Base-by-base conservation (phyloP, 177 flowering plant genomes). In the Vitis hybrid region DNA sequence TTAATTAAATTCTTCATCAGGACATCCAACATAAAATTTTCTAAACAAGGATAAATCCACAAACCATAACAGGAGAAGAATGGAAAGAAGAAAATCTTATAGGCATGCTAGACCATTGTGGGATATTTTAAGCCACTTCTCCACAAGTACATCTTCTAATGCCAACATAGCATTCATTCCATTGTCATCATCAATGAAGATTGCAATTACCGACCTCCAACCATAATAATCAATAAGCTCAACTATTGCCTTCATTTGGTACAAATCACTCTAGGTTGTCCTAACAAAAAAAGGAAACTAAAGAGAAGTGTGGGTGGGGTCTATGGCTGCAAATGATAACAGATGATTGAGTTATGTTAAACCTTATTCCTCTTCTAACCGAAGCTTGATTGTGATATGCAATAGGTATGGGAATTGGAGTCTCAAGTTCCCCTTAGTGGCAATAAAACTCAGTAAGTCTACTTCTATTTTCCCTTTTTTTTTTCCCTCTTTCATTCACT, bases 211-310 rank as follows among this genome's bases (percentile, higher is more conserved):
- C 49, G 81, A 82, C 70, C 76, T 88, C 91, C 89, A 92, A 45
- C 81, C 86, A 80, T 80, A 92, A 57, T 82, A 72, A 48, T 72
- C 78, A 26, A 92, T 78, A 49, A 88, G 72, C 62, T 91, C 90
- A 21, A 96, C 89, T 34, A 92, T 70, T 3, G 96, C 97, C 52
- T 80, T 57, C 97, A 91, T 91, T 73, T 91, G 92, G 73, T 72
- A 82, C 14, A 77, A 45, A 81, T 89, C 92, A 69, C 77, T 84
- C 34, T 84, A 87, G 2, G 88, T 77, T 10, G 92, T 86, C 65
- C 87, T 81, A 15, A 91, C 74, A 74, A 91, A 86, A 72, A 68
- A 89, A 4, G 94, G 97, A 57, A 72, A 88, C 74, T 87, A 88
- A 62, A 88, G 89, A 9, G 91, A 69, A 51, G 89, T 71, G 18